A percentile compares a stretch with the other conserved stretches of the same genome.
phyloP scores from a whole-genome alignment of 352 stramenopile species.

The Phytopythium chamaehyphon region DNA sequence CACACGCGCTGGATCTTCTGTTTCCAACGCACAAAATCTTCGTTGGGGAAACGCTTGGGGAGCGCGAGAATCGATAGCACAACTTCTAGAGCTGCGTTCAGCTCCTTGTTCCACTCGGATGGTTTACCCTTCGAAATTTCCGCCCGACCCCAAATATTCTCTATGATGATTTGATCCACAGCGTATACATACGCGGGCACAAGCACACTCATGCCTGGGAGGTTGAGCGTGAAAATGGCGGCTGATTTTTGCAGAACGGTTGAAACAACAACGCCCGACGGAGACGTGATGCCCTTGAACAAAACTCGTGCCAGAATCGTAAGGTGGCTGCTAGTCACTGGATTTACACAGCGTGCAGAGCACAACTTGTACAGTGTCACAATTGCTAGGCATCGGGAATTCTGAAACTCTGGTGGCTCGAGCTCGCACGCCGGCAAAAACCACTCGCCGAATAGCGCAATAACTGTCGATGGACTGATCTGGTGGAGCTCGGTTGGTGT shows the following conservation, averaged over 20 bases:
- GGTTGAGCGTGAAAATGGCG: constrained; percentile 70
- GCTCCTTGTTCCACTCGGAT: constrained; percentile 79
- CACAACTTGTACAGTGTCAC: constrained; percentile 78
- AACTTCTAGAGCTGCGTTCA: constrained; percentile 71
- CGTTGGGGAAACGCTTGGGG: constrained; percentile 63
- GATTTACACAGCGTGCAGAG: constrained; percentile 58
- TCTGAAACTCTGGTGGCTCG: constrained; percentile 63
- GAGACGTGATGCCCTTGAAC: constrained; percentile 75
- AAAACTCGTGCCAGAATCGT: constrained; percentile 61
- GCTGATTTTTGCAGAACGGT: constrained; percentile 77
- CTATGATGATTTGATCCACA: constrained; percentile 79
- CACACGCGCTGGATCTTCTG: constrained; percentile 59
- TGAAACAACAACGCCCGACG: constrained; percentile 69
- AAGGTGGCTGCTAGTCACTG: constrained; percentile 57
- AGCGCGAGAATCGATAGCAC: constrained; percentile 71
- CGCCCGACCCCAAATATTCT: constrained; percentile 71
- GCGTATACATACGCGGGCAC: constrained; percentile 79
- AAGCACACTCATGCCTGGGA: constrained; percentile 73
- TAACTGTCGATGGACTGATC: constrained; percentile 78
- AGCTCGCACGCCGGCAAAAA: constrained; percentile 83
- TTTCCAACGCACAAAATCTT: constrained; percentile 81
- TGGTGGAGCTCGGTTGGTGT: constrained; percentile 53
- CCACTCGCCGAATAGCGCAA: constrained; percentile 85
- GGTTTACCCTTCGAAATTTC: constrained; percentile 63
- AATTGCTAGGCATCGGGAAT: constrained; percentile 72